phyloP scores from a whole-genome alignment of 1,139 yeast genomes.

The Candida labiduridarum region DNA sequence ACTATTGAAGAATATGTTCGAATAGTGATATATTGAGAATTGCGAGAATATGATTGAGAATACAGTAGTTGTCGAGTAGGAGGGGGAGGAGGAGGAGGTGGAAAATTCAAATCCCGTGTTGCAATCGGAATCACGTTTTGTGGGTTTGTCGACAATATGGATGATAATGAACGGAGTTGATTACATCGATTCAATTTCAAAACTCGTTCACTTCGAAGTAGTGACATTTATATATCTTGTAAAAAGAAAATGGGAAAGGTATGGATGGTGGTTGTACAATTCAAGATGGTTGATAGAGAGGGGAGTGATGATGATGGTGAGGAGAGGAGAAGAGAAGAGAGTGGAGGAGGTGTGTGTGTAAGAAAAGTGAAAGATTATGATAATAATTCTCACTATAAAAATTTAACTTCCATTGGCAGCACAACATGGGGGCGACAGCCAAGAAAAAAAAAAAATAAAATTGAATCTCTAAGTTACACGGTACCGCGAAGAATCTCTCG shows the following conservation, averaged over 20 bases:
- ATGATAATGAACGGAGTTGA: neutral
- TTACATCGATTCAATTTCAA: slow-evolving; percentile 1
- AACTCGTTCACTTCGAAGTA: slow-evolving; percentile 2
- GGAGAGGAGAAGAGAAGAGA: neutral
- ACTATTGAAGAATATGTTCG: neutral
- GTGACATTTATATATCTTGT: neutral
- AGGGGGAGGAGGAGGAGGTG: neutral
- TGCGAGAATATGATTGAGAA: neutral
- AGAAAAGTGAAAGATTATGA: neutral
- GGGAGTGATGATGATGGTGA: neutral
- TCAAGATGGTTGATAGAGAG: neutral
- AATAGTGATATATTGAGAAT: neutral
- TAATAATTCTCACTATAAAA: neutral
- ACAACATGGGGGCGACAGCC: too few species aligned
- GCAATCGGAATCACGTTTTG: neutral
- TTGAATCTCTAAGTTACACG: neutral
- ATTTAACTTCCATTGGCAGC: too few species aligned
- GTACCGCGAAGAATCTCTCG: too few species aligned
- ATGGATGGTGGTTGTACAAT: neutral
- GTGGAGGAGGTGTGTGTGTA: neutral
- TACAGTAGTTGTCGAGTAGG: neutral
- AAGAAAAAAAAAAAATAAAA: neutral
- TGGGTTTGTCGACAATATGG: neutral
- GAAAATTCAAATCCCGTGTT: slow-evolving; percentile 1
- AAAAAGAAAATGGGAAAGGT: neutral